These are phyloP conservation scores for Schizothecium vesticola DNA, from an alignment of 495 filamentous ascomycete species.

Conservation along the genomic window DNA sequence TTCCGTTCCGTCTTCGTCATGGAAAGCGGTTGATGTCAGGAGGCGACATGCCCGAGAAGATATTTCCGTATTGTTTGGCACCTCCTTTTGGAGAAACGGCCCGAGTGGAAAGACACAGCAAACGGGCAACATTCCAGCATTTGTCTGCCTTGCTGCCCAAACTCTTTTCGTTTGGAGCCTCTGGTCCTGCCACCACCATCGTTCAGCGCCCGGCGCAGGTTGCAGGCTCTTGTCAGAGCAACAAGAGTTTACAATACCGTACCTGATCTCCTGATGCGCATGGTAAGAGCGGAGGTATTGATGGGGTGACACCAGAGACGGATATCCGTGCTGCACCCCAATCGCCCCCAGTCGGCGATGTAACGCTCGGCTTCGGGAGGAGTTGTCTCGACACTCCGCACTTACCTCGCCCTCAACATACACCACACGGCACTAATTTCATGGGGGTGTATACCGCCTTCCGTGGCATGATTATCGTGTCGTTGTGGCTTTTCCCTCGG, in stretches of 20 bases:
- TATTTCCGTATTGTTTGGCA: constrained; percentile 4
- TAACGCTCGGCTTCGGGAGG: background rate
- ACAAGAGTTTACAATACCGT: background rate
- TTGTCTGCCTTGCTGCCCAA: too few relatives aligned
- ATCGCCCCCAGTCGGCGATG: background rate
- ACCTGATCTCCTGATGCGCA: too few relatives aligned
- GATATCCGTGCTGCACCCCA: too few relatives aligned
- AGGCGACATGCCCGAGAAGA: background rate
- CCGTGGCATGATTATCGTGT: background rate
- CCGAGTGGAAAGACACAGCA: constrained; percentile 20
- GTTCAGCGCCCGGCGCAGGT: background rate
- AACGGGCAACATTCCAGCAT: background rate
- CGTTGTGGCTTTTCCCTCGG: background rate
- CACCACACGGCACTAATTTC: background rate
- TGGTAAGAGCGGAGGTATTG: background rate
- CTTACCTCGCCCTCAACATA: background rate
- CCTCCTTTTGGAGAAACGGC: constrained; percentile 13
- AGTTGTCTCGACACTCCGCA: background rate
- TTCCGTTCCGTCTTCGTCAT: background rate
- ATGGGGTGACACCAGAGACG: background rate
- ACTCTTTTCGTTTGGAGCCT: background rate
- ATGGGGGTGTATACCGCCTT: background rate
- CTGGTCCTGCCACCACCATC: background rate
- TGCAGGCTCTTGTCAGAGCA: background rate
- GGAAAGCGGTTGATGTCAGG: background rate